Evolutionary conservation across 139 green algal species (phyloP).

Genomic region (Mychonastes homosphaera): DNA sequence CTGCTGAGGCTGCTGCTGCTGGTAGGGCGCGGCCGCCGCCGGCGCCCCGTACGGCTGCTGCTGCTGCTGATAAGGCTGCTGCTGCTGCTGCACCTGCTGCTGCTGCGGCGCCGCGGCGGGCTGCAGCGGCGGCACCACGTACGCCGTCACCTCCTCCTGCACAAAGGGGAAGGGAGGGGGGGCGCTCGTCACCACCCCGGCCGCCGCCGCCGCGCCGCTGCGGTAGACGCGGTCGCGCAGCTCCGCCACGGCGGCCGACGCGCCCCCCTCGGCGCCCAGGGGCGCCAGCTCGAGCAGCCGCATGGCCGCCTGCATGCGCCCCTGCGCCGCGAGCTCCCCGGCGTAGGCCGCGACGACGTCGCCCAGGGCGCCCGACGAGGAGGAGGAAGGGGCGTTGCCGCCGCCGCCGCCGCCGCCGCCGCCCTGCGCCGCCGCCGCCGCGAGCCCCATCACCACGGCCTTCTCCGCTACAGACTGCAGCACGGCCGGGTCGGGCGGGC

Average conservation of each 20-base stretch:
- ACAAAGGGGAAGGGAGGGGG: constrained; percentile 61
- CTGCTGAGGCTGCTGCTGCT: neutral
- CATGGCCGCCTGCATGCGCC: constrained; percentile 60
- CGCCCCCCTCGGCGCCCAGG: constrained; percentile 27
- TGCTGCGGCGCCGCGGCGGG: constrained; percentile 2
- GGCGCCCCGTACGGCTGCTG: constrained; percentile 6
- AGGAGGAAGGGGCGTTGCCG: too few species aligned
- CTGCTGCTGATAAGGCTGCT: neutral
- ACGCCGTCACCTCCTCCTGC: constrained; percentile 28
- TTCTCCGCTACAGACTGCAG: constrained; percentile 87
- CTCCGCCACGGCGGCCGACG: constrained; percentile 42
- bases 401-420: constrained; percentile 31
- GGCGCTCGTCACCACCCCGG: neutral
- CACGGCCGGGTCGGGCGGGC: neutral
- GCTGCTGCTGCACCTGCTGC: constrained; percentile 1
- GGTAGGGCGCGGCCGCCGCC: neutral
- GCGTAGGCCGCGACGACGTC: constrained; percentile 75
- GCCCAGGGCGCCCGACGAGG: too few species aligned
- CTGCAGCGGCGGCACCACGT: neutral
- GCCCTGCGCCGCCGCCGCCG: too few species aligned
- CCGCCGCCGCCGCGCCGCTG: constrained; percentile 2
- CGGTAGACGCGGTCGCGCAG: constrained; percentile 83
- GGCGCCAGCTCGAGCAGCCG: neutral
- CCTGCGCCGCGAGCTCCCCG: constrained; percentile 61
- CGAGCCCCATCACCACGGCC: constrained; percentile 79